A percentile compares a stretch with the other conserved stretches of the same genome.
Conservation (phyloP, 305 asterid species). For the Euphrasia arctica region DNA sequence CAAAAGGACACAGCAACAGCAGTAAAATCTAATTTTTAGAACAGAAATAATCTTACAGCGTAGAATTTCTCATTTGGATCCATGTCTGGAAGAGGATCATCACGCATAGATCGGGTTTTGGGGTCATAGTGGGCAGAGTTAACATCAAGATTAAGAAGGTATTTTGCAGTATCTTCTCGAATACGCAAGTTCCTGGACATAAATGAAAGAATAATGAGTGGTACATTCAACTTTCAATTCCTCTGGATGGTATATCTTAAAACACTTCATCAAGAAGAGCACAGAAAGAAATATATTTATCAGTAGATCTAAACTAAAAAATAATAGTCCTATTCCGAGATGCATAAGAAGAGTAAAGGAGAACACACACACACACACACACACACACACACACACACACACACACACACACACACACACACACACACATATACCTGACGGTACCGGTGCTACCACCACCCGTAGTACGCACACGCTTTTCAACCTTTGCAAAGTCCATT, state of each 20-base stretch:
- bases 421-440: conserved; percentile 53
- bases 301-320: not conserved
- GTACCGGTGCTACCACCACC: conserved; percentile 99
- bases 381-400: too few relatives aligned
- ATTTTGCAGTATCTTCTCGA: conserved; percentile 96
- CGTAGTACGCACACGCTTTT: conserved; percentile 97
- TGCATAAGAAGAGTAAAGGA: conserved; percentile 5
- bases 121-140: conserved; percentile 96
- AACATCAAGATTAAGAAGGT: conserved; percentile 93
- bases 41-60: conserved; percentile 46
- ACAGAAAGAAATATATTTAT: conserved; percentile 3
- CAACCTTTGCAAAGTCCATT: conserved; percentile 99
- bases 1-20: conserved; percentile 6
- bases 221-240: conserved; percentile 16
- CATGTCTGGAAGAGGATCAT: conserved; percentile 97
- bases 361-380: not conserved
- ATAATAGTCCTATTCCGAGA: not conserved
- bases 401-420: too few relatives aligned
- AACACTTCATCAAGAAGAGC: conserved; percentile 14
- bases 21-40: conserved; percentile 3
- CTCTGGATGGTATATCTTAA: not conserved
- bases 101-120: conserved; percentile 98
- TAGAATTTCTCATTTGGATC: conserved; percentile 96
- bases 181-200: conserved; percentile 80
- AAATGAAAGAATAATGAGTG: conserved; percentile 16